phyloP scores from a whole-genome alignment of 768 basidiomycete species.

The Piloderma croceum region DNA sequence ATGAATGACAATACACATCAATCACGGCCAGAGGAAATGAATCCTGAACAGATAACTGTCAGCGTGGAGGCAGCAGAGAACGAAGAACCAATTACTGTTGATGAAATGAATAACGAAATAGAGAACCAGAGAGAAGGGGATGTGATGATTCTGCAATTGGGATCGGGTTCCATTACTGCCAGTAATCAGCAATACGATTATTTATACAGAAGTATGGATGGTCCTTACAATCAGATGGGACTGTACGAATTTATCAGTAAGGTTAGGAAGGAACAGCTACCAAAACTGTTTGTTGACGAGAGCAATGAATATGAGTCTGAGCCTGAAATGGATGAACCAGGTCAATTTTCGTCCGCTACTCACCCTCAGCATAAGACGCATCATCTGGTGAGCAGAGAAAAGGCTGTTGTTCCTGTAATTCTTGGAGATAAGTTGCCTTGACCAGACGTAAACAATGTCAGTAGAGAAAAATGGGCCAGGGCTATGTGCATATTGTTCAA shows the following conservation, averaged over 20 bases:
- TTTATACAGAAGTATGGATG: neutral
- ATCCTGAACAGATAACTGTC: no score
- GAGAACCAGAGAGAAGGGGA: neutral
- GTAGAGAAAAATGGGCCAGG: slow-evolving; percentile 2
- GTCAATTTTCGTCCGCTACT: neutral
- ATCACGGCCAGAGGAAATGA: no score
- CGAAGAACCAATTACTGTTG: no score
- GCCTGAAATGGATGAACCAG: no score
- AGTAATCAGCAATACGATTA: slow-evolving; percentile 3
- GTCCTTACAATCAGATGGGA: neutral
- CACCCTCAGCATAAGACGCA: slow-evolving; percentile 7
- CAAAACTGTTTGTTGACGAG: neutral
- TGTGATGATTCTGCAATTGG: neutral
- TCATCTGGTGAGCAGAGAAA: neutral
- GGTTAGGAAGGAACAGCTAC: neutral
- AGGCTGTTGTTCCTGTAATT: slow-evolving; percentile 5
- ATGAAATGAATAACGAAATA: no score
- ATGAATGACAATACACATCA: no score
- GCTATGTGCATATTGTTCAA: slow-evolving; percentile 5
- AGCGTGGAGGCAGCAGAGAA: no score
- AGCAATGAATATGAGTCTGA: neutral
- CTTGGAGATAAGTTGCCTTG: slow-evolving; percentile 5
- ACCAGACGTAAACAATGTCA: neutral
- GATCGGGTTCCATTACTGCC: neutral
- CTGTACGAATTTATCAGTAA: slow-evolving; percentile 5